A percentile compares a stretch with the other conserved stretches of the same genome.
These are phyloP conservation scores for Macaranga tanarius DNA, from an alignment of 441 rosid genomes.

Conservation along the genomic window DNA sequence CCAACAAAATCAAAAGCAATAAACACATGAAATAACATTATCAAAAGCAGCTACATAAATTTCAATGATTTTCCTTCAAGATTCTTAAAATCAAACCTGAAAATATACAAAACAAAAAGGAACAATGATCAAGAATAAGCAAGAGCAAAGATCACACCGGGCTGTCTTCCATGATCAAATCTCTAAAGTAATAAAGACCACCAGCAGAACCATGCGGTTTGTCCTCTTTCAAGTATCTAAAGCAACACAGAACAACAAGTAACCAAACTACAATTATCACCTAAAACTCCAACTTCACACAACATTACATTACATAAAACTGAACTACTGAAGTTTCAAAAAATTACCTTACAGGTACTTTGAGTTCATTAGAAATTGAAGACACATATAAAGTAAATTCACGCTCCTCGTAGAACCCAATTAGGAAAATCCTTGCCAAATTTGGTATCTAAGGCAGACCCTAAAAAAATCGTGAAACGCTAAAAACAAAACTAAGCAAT, in stretches of 20 bases:
- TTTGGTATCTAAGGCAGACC: conserved; percentile 50
- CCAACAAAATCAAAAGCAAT: conserved; percentile 18
- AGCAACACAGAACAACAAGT: conserved; percentile 7
- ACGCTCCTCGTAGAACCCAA: conserved; percentile 82
- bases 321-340: conserved; percentile 7
- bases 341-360: conserved; percentile 68
- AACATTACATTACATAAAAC: not conserved
- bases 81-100: not conserved
- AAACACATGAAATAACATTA: conserved; percentile 5
- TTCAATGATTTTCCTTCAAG: not conserved
- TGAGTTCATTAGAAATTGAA: conserved; percentile 72
- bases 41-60: not conserved
- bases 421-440: conserved; percentile 58
- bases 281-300: not conserved
- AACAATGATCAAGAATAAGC: conserved; percentile 11
- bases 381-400: conserved; percentile 76
- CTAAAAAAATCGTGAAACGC: not conserved
- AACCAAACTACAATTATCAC: not conserved
- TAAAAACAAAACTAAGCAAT: not conserved
- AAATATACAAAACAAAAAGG: not conserved
- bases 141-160: conserved; percentile 44
- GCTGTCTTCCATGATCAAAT: conserved; percentile 68
- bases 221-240: conserved; percentile 81
- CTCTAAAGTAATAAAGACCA: conserved; percentile 68
- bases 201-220: conserved; percentile 88